Percentiles rank a stretch among this genome's conserved stretches.
Evolutionary conservation across 768 basidiomycete species (phyloP).

Genomic region (Ramaria rubella): DNA sequence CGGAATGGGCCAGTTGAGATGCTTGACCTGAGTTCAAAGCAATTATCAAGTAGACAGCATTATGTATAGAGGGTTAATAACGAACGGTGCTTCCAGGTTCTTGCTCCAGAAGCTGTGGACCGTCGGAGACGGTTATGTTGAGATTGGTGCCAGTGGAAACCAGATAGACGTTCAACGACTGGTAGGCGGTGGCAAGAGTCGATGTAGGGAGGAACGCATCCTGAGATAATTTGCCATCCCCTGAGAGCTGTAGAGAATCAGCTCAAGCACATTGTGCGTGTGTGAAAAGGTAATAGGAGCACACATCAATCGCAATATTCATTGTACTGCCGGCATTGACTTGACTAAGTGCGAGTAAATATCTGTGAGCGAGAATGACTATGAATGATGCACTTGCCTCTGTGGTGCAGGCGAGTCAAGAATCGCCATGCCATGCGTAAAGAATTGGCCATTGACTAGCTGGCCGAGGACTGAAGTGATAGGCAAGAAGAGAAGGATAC

Average conservation of each 20-base stretch:
- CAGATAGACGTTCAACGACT: constrained; percentile 37
- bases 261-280: background rate
- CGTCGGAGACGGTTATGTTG: constrained; percentile 36
- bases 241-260: constrained; percentile 30
- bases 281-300: constrained; percentile 1
- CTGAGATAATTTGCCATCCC: constrained; percentile 37
- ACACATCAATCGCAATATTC: constrained; percentile 32
- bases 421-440: constrained; percentile 26
- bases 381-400: constrained; percentile 20
- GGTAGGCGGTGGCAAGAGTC: constrained; percentile 29
- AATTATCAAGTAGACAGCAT: background rate
- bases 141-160: constrained; percentile 32
- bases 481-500: background rate
- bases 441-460: constrained; percentile 11
- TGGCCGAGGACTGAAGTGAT: background rate
- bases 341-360: constrained; percentile 16
- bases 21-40: constrained; percentile 10
- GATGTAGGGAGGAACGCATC: constrained; percentile 31
- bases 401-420: constrained; percentile 28
- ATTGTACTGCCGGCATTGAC: constrained; percentile 25
- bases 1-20: constrained; percentile 33
- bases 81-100: constrained; percentile 38
- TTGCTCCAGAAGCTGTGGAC: constrained; percentile 29
- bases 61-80: constrained; percentile 23
- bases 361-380: background rate